Evolutionary conservation across 106 monocot genomes (phyloP), one percentile per base, ranked within the genome.

Genomic region (Platanthera guangdongensis): DNA sequence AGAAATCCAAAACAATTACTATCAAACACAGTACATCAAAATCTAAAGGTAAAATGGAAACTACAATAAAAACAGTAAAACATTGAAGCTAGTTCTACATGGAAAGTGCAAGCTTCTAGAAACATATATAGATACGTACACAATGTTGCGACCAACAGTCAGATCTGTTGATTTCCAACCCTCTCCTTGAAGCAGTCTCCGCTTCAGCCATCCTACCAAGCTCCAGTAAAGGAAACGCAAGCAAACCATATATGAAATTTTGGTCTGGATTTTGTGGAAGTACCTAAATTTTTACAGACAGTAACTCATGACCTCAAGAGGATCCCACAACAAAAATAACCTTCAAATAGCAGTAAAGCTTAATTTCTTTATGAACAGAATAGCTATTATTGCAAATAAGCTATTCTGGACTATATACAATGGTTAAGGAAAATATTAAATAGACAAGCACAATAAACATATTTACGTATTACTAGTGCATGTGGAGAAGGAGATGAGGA

Each of bases 161-260:
- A 73, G 73, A 22, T 73, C 69, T 84, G 46, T 95, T 89, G 15
- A 91, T 84, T 47, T 84, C 84, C 64, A 77, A 64, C 71, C 89
- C 95, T 83, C 86, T 95, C 63, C 70, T 82, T 71, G 91, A 87
- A 67, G 91, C 89, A 74, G 9, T 80, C 81, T 91, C 85, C 57
- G 95, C 95, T 54, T 95, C 95, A 62, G 67, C 67, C 89, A 92
- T 95, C 71, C 87, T 89, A 21, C 91, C 95, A 78, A 95, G 82
- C 73, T 95, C 95, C 70, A 95, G 59, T 22, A 95, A 78, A 75
- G 89, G 86, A 86, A 95, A 95, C 39, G 95, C 80, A 77, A 86
- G 87, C 95, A 95, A 84, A 9, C 95, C 95, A 83, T 91, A 85
- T 14, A 95, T 81, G 50, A 84, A 95, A 74, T 73, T 85, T 74